A percentile compares a stretch with the other conserved stretches of the same genome.
Evolutionary conservation across 1,284 basidiomycete genomes (phyloP).

Genomic region (Cutaneotrichosporon cutaneum): DNA sequence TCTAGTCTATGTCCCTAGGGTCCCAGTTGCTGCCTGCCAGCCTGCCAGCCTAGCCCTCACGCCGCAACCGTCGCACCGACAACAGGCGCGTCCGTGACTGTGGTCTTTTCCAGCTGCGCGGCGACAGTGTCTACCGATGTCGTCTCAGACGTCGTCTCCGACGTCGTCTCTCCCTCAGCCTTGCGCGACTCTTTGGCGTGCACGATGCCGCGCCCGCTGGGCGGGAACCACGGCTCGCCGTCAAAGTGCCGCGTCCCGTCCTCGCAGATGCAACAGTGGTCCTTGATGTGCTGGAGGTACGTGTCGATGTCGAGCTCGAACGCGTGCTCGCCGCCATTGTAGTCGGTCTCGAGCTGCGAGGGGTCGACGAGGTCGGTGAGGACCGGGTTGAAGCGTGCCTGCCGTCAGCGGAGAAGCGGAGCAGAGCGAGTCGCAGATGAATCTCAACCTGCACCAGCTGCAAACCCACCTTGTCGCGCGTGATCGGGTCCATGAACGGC

Average conservation of each 20-base stretch:
- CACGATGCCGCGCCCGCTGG: conserved; percentile 44
- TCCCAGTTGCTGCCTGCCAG: too few species aligned
- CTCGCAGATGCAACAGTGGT: conserved; percentile 47
- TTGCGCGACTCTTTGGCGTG: neutral
- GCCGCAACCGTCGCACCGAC: too few species aligned
- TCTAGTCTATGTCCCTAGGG: too few species aligned
- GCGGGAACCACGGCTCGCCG: conserved; percentile 39
- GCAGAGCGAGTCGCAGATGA: too few species aligned
- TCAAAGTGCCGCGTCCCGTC: conserved; percentile 40
- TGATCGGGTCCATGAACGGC: conserved; percentile 85
- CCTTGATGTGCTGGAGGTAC: conserved; percentile 74
- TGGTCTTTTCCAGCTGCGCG: neutral
- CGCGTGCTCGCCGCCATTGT: conserved; percentile 74
- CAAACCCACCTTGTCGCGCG: conserved; percentile 79
- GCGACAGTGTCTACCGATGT: neutral
- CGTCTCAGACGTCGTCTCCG: neutral
- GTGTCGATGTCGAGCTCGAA: conserved; percentile 71
- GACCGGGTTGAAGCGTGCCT: conserved; percentile 84
- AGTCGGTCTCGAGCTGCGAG: conserved; percentile 69
- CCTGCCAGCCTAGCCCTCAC: too few species aligned
- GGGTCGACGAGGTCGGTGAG: conserved; percentile 70
- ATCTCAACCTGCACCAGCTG: too few species aligned
- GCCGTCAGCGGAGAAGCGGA: neutral
- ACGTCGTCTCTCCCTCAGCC: neutral
- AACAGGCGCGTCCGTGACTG: too few species aligned